Conservation (phyloP, 2,329 filamentous ascomycete genomes). For the Fusarium siculi region DNA sequence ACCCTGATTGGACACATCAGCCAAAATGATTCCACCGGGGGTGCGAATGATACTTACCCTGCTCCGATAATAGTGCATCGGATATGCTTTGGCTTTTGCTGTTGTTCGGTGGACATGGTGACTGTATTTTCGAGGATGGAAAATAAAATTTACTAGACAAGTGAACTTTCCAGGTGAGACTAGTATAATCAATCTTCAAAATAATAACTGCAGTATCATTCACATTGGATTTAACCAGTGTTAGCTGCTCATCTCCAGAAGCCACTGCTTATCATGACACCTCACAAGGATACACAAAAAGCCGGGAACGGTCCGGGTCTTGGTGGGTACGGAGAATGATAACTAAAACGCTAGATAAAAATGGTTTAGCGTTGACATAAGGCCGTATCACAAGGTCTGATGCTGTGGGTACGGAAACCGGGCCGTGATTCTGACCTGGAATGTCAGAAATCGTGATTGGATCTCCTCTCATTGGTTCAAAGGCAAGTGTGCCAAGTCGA, state of each 20-base stretch:
- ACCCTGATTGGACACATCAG: fast-evolving
- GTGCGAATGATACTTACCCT: fast-evolving
- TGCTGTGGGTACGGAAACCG: neutral
- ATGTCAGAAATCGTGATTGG: neutral
- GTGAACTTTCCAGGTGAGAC: neutral
- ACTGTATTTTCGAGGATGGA: neutral
- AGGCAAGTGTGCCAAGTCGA: too few relatives aligned
- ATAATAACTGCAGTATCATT: neutral
- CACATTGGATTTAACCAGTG: too few relatives aligned
- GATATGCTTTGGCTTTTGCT: neutral
- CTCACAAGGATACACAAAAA: neutral
- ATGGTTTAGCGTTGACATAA: neutral
- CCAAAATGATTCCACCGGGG: fast-evolving
- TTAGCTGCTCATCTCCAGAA: neutral
- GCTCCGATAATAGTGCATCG: neutral
- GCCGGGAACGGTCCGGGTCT: neutral
- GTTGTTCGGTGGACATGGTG: neutral
- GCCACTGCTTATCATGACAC: neutral
- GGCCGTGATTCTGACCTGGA: neutral
- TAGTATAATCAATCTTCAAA: fast-evolving
- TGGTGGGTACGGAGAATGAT: neutral
- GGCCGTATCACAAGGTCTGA: neutral
- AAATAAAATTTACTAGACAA: too few relatives aligned
- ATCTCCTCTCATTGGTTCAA: neutral
- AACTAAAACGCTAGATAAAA: fast-evolving